Percentiles rank a stretch among this genome's conserved stretches.
phyloP scores from a whole-genome alignment of 1,284 basidiomycete genomes.

The Boletus semigastroideus region DNA sequence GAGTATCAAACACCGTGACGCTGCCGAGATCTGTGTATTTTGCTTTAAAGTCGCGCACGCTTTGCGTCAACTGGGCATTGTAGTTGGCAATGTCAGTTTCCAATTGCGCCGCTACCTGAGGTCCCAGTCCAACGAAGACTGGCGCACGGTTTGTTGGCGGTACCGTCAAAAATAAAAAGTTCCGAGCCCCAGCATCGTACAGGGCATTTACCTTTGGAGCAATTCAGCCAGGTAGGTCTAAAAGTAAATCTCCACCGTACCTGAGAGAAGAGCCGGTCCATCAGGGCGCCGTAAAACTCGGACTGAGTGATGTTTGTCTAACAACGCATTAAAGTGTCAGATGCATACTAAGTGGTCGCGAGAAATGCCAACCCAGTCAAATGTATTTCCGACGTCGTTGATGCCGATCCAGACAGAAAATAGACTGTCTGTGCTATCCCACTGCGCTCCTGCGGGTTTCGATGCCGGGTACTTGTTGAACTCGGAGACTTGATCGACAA shows the following conservation, averaged over 20 bases:
- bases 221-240: background rate
- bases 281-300: slow-evolving; percentile 50
- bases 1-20: slow-evolving; percentile 54
- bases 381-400: slow-evolving; percentile 59
- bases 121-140: slow-evolving; percentile 51
- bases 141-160: slow-evolving; percentile 63
- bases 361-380: slow-evolving; percentile 43
- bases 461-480: slow-evolving; percentile 53
- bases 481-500: slow-evolving; percentile 61
- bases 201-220: slow-evolving; percentile 49
- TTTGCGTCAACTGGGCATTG: slow-evolving; percentile 46
- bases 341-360: background rate
- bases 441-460: slow-evolving; percentile 50
- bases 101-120: slow-evolving; percentile 37
- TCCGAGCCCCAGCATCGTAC: slow-evolving; percentile 54
- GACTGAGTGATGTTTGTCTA: slow-evolving; percentile 56
- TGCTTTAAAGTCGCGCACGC: slow-evolving; percentile 40
- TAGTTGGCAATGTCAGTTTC: slow-evolving; percentile 46
- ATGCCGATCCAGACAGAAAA: slow-evolving; percentile 70
- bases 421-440: slow-evolving; percentile 54
- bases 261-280: slow-evolving; percentile 58
- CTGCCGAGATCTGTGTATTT: slow-evolving; percentile 44
- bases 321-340: background rate
- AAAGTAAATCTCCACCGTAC: slow-evolving; percentile 28
- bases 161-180: slow-evolving; percentile 67